phyloP scores from a whole-genome alignment of 2,329 filamentous ascomycete species.

The Penicillium vulpinum region DNA sequence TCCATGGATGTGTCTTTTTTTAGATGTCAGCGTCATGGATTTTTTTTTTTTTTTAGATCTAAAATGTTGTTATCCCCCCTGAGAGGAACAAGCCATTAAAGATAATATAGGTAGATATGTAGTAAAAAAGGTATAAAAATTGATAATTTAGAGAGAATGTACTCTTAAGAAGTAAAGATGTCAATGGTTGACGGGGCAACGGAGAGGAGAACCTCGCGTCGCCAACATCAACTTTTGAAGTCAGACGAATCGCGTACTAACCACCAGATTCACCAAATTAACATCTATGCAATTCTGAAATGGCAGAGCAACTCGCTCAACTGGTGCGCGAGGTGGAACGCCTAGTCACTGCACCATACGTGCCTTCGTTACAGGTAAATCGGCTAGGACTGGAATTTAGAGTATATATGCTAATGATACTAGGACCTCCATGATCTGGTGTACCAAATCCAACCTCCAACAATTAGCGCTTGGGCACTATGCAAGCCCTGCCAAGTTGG shows the following conservation, averaged over 20 bases:
- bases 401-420: constrained; percentile 9
- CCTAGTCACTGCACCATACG: constrained; percentile 51
- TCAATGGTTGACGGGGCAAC: constrained; percentile 6
- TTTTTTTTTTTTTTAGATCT: too few relatives aligned
- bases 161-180: not conserved
- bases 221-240: not conserved
- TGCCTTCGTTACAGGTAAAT: constrained; percentile 52
- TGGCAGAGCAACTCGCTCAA: constrained; percentile 24
- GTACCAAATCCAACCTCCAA: constrained; percentile 30
- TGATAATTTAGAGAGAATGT: not conserved
- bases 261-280: not conserved
- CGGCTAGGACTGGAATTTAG: not conserved
- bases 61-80: too few relatives aligned
- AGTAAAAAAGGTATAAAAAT: too few relatives aligned
- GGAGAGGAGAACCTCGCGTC: not conserved
- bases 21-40: too few relatives aligned
- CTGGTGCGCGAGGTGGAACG: constrained; percentile 48
- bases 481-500: constrained; percentile 53
- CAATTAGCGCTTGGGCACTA: constrained; percentile 49
- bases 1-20: too few relatives aligned
- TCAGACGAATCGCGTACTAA: not conserved
- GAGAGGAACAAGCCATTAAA: too few relatives aligned
- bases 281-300: constrained; percentile 13
- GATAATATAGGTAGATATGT: too few relatives aligned
- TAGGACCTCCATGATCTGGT: constrained; percentile 36